Conservation (phyloP, 805 yeast species). For the Ogataea minuta region DNA sequence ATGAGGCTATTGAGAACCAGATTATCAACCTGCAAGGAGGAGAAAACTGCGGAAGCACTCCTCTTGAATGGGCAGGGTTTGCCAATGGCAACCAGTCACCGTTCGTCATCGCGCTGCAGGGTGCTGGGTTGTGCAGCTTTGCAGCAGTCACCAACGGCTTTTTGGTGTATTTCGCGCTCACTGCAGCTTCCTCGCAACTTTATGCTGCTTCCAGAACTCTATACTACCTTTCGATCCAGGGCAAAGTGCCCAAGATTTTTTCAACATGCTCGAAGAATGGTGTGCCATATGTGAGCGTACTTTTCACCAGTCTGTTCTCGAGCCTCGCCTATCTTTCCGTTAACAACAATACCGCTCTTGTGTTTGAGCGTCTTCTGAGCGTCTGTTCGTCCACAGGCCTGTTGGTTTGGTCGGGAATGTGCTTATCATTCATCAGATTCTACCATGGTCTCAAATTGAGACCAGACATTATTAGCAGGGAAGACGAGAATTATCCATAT, state of each 20-base stretch:
- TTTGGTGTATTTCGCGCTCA: slow-evolving; percentile 51
- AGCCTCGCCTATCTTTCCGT: slow-evolving; percentile 60
- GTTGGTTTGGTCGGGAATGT: slow-evolving; percentile 74
- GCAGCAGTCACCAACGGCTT: slow-evolving; percentile 52
- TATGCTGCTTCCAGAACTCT: slow-evolving; percentile 62
- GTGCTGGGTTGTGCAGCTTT: slow-evolving; percentile 49
- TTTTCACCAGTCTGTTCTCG: slow-evolving; percentile 61
- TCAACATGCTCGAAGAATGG: slow-evolving; percentile 61
- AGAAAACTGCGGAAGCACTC: slow-evolving; percentile 23
- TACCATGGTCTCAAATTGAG: slow-evolving; percentile 52
- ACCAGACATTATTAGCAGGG: slow-evolving; percentile 54
- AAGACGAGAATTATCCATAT: slow-evolving; percentile 56
- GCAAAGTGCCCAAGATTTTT: slow-evolving; percentile 61
- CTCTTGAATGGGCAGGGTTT: slow-evolving; percentile 36
- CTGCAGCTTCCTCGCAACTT: slow-evolving; percentile 56
- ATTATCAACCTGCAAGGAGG: slow-evolving; percentile 30
- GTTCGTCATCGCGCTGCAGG: slow-evolving; percentile 54
- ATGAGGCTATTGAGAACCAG: slow-evolving; percentile 13
- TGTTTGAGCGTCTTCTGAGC: slow-evolving; percentile 65
- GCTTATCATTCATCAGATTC: slow-evolving; percentile 52
- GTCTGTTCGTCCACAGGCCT: slow-evolving; percentile 73
- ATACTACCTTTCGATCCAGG: slow-evolving; percentile 52
- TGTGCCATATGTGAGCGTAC: slow-evolving; percentile 69
- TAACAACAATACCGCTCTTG: slow-evolving; percentile 52
- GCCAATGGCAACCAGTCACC: slow-evolving; percentile 54